Evolutionary conservation across 352 stramenopile species (phyloP).

Genomic region (Globisporangium canariense): DNA sequence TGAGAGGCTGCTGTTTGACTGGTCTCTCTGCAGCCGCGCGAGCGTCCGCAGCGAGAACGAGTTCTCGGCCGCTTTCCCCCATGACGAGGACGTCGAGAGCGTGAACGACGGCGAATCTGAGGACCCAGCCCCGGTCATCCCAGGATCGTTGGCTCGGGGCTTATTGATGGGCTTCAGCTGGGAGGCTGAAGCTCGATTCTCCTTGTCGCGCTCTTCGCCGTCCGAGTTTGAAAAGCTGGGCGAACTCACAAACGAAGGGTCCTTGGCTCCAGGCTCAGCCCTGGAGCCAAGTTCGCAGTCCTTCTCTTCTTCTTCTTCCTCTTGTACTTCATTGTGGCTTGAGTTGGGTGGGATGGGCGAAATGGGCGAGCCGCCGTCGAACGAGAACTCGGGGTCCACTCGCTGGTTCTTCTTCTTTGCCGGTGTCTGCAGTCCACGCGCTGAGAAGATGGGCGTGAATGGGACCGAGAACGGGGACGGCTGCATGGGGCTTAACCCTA

Average conservation of each 20-base stretch:
- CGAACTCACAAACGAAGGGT: slow-evolving; percentile 23
- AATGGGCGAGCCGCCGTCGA: slow-evolving; percentile 53
- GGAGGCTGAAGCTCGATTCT: slow-evolving; percentile 17
- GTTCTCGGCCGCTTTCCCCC: slow-evolving; percentile 9
- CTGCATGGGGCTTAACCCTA: not conserved
- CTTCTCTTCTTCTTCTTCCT: slow-evolving; percentile 27
- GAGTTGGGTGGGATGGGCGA: slow-evolving; percentile 12
- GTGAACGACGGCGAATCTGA: slow-evolving; percentile 9
- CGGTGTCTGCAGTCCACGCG: not conserved
- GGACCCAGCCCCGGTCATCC: not conserved
- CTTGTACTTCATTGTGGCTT: slow-evolving; percentile 15
- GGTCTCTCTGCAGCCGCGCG: slow-evolving; percentile 16
- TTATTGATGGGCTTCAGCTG: not conserved
- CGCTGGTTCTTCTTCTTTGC: not conserved
- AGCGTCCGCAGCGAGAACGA: slow-evolving; percentile 22
- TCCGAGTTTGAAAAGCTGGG: slow-evolving; percentile 16
- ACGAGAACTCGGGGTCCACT: slow-evolving; percentile 17
- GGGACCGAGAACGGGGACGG: slow-evolving; percentile 3
- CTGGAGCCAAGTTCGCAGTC: not conserved
- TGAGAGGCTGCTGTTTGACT: not conserved
- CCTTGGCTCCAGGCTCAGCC: not conserved
- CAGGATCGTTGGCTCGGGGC: not conserved
- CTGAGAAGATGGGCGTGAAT: slow-evolving; percentile 6
- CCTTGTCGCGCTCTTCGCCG: slow-evolving; percentile 24
- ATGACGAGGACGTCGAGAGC: slow-evolving; percentile 8